A percentile compares a stretch with the other conserved stretches of the same genome.
Conservation (phyloP, 2,329 filamentous ascomycete genomes). For the Beauveria sp. region DNA sequence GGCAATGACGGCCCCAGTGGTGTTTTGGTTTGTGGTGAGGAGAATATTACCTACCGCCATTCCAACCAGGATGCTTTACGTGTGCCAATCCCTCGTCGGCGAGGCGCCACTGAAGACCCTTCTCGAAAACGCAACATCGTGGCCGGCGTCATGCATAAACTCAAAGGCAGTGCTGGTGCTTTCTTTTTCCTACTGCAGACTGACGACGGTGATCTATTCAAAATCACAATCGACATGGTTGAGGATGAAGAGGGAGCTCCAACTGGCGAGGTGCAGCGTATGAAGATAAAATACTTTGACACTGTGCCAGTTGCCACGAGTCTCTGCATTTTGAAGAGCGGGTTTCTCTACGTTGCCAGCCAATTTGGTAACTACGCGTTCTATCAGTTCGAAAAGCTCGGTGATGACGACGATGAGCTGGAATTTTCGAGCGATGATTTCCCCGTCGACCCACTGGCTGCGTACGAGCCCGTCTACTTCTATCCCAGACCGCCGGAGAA, state of each 20-base stretch:
- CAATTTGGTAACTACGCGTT: conserved; percentile 92
- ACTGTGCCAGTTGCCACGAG: conserved; percentile 84
- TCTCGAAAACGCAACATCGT: conserved; percentile 82
- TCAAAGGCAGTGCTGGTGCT: conserved; percentile 71
- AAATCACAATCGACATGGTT: conserved; percentile 85
- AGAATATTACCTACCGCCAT: conserved; percentile 94
- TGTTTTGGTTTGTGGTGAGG: conserved; percentile 88
- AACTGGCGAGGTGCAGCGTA: conserved; percentile 70
- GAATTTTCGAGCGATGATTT: conserved; percentile 82
- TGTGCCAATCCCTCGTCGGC: conserved; percentile 79
- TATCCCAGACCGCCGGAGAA: conserved; percentile 73
- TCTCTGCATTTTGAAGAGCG: conserved; percentile 89
- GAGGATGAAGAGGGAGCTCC: conserved; percentile 71
- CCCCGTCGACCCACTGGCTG: conserved; percentile 62
- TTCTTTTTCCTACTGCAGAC: conserved; percentile 97
- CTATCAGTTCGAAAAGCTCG: conserved; percentile 95
- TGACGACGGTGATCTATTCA: conserved; percentile 97
- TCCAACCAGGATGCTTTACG: conserved; percentile 87
- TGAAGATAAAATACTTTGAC: conserved; percentile 97
- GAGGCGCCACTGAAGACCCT: conserved; percentile 85
- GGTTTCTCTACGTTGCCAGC: conserved; percentile 86
- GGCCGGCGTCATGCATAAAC: conserved; percentile 92
- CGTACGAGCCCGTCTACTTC: conserved; percentile 78
- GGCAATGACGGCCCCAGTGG: conserved; percentile 90
- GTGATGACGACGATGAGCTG: conserved; percentile 85